These are phyloP conservation scores for Omphalotus olearius DNA, from an alignment of 1,284 basidiomycete genomes.

Conservation along the genomic window DNA sequence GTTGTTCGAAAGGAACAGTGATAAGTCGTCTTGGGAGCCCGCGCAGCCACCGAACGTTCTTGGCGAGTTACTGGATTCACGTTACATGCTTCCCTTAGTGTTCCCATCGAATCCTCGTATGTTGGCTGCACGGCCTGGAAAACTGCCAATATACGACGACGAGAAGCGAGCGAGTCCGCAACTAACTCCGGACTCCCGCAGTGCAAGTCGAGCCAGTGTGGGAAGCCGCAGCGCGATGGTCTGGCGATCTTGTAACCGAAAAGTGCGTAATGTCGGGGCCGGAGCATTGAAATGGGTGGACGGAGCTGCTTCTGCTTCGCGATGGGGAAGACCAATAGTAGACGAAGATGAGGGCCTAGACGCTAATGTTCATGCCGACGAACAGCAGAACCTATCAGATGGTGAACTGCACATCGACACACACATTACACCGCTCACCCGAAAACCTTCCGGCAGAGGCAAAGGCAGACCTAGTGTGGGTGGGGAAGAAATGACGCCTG, in stretches of 20 bases:
- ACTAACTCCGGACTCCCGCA: slow-evolving; percentile 30
- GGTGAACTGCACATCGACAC: slow-evolving; percentile 27
- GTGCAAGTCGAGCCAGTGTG: slow-evolving; percentile 33
- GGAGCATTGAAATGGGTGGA: slow-evolving; percentile 66
- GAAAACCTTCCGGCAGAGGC: slow-evolving; percentile 54
- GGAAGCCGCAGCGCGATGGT: slow-evolving; percentile 39
- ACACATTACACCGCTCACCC: slow-evolving; percentile 58
- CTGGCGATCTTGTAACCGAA: slow-evolving; percentile 55
- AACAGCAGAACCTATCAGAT: slow-evolving; percentile 32
- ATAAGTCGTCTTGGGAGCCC: slow-evolving; percentile 72
- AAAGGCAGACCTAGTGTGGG: slow-evolving; percentile 51
- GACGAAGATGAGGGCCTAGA: slow-evolving; percentile 30
- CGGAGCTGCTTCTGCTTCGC: slow-evolving; percentile 48
- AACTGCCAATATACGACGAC: slow-evolving; percentile 33
- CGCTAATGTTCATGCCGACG: slow-evolving; percentile 28
- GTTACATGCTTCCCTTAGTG: slow-evolving; percentile 87
- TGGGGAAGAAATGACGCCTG: slow-evolving; percentile 34
- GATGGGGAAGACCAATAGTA: slow-evolving; percentile 34
- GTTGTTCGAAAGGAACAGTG: slow-evolving; percentile 67
- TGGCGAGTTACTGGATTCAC: slow-evolving; percentile 85
- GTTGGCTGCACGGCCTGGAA: slow-evolving; percentile 66
- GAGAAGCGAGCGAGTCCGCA: slow-evolving; percentile 25
- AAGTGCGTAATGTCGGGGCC: slow-evolving; percentile 56
- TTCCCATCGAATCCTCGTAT: slow-evolving; percentile 78
- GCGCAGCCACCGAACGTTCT: slow-evolving; percentile 73